A percentile compares a stretch with the other conserved stretches of the same genome.
These are phyloP conservation scores for Hymenoscyphus repandus DNA, from an alignment of 2,329 filamentous ascomycete genomes.

Conservation along the genomic window DNA sequence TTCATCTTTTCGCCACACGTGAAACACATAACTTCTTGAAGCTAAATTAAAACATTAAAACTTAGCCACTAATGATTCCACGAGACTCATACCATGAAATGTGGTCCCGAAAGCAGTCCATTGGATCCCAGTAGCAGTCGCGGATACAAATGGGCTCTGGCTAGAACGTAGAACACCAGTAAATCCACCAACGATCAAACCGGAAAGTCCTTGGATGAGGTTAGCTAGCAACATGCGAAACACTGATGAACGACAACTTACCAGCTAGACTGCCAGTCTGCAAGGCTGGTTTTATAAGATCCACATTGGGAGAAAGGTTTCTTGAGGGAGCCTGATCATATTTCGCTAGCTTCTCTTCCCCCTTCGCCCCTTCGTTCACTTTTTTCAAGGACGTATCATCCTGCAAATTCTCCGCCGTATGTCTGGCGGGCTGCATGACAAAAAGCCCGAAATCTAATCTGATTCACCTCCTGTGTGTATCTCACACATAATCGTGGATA, in stretches of 20 bases:
- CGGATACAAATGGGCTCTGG: slow-evolving; percentile 62
- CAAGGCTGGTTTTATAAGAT: slow-evolving; percentile 19
- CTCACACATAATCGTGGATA: too few species aligned
- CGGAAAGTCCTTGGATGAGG: slow-evolving; percentile 46
- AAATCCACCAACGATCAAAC: slow-evolving; percentile 60
- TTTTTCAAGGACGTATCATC: too few species aligned
- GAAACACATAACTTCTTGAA: slow-evolving; percentile 42
- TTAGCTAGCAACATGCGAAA: slow-evolving; percentile 6
- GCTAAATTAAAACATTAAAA: slow-evolving; percentile 33
- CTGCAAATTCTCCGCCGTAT: too few species aligned
- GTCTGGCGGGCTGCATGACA: too few species aligned
- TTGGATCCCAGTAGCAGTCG: slow-evolving; percentile 67
- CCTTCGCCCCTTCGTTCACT: too few species aligned
- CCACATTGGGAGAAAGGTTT: neutral
- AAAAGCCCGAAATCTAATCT: too few species aligned
- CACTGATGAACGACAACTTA: neutral
- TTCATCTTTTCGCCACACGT: slow-evolving; percentile 37
- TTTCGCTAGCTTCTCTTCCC: too few species aligned
- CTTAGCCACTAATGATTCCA: slow-evolving; percentile 6
- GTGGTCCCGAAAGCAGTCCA: slow-evolving; percentile 74
- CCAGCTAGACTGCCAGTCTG: slow-evolving; percentile 1
- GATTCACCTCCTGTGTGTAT: too few species aligned
- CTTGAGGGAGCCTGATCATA: too few species aligned
- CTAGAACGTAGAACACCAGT: slow-evolving; percentile 65
- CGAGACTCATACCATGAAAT: slow-evolving; percentile 60